Percentiles rank a stretch among this genome's conserved stretches.
These are phyloP conservation scores for Paraphoma sp. DNA, from an alignment of 2,329 filamentous ascomycete genomes.

Conservation along the genomic window DNA sequence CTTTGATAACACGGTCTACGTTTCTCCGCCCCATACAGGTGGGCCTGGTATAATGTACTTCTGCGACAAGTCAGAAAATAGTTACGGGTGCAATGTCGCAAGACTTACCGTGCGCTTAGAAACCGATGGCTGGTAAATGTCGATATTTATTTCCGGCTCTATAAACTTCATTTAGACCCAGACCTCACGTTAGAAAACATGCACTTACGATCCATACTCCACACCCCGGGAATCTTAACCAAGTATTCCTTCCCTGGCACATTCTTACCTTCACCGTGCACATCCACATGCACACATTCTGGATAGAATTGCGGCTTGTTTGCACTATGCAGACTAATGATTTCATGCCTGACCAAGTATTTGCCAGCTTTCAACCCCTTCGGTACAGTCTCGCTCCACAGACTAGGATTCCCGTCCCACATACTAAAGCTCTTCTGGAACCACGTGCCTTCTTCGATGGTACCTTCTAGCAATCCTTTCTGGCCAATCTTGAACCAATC, in stretches of 20 bases:
- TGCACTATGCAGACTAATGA: constrained; percentile 36
- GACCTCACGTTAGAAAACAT: no score
- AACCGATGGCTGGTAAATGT: constrained; percentile 30
- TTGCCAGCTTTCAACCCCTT: constrained; percentile 23
- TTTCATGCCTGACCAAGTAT: constrained; percentile 39
- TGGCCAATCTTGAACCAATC: constrained; percentile 41
- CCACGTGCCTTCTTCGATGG: constrained; percentile 31
- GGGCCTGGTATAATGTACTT: constrained; percentile 23
- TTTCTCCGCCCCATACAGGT: constrained; percentile 13
- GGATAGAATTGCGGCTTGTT: constrained; percentile 40
- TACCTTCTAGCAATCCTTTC: constrained; percentile 25
- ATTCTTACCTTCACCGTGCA: constrained; percentile 21
- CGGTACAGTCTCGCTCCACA: constrained; percentile 36
- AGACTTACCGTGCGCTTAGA: constrained; percentile 28
- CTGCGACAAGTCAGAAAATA: constrained; percentile 3
- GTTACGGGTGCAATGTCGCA: background rate
- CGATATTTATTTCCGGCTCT: constrained; percentile 41
- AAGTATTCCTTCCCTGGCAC: constrained; percentile 26
- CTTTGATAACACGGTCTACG: background rate
- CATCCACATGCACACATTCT: constrained; percentile 38
- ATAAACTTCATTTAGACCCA: background rate
- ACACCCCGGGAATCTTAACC: constrained; percentile 40
- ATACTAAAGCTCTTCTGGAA: constrained; percentile 31
- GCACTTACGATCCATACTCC: constrained; percentile 37
- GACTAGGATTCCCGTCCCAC: constrained; percentile 34